phyloP scores from a whole-genome alignment of 2,329 filamentous ascomycete species.

The Calonectria hongkongensis region DNA sequence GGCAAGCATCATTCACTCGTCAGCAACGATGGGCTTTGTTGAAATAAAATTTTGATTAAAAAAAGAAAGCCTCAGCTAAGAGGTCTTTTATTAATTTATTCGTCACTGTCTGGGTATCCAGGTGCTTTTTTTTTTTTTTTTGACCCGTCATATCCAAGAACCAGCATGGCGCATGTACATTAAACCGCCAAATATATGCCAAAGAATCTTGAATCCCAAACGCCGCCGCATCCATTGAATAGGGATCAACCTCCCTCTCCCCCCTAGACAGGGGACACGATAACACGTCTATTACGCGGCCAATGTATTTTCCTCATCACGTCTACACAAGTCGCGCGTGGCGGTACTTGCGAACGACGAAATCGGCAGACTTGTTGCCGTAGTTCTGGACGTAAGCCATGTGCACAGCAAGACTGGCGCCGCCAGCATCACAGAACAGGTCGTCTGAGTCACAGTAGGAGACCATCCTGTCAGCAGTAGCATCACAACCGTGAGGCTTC shows the following conservation, averaged over 20 bases:
- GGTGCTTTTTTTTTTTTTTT: neutral
- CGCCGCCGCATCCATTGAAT: neutral
- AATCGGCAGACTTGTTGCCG: conserved; percentile 41
- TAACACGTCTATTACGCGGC: neutral
- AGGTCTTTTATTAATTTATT: neutral
- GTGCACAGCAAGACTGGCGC: conserved; percentile 44
- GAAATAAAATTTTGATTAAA: neutral
- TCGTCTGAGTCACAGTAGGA: conserved; percentile 49
- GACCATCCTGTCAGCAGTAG: conserved; percentile 37
- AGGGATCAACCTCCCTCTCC: neutral
- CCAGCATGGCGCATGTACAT: conserved; percentile 11
- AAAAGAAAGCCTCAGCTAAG: neutral
- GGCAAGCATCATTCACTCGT: neutral
- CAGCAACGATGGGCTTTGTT: neutral
- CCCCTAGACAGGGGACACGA: too few species aligned
- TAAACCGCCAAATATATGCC: neutral
- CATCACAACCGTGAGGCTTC: conserved; percentile 41
- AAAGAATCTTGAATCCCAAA: neutral
- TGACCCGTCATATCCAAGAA: neutral
- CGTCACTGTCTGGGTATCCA: neutral
- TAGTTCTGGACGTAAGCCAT: conserved; percentile 47
- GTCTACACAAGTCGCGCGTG: conserved; percentile 1
- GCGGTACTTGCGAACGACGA: conserved; percentile 40
- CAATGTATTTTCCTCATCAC: neutral
- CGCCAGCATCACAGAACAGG: conserved; percentile 48